These are phyloP conservation scores for Termitomyces sp. DNA, from an alignment of 768 basidiomycete species.

Conservation along the genomic window DNA sequence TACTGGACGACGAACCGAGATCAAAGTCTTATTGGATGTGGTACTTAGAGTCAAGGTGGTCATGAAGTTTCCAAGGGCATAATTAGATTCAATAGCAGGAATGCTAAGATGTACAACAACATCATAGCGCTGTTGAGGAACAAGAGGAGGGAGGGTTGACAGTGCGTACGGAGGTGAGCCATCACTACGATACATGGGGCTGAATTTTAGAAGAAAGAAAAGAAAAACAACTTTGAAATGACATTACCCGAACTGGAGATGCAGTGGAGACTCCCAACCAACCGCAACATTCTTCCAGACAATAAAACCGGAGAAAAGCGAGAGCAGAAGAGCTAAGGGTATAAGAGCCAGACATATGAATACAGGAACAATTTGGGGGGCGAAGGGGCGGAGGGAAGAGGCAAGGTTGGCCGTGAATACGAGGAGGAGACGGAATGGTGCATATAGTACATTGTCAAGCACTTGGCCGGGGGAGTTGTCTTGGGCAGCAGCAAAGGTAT, in stretches of 20 bases:
- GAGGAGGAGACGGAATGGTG: slow-evolving; percentile 9
- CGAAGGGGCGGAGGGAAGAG: slow-evolving; percentile 41
- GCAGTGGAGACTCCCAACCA: slow-evolving; percentile 62
- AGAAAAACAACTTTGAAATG: not conserved
- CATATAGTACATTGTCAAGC: slow-evolving; percentile 8
- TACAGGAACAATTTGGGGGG: slow-evolving; percentile 62
- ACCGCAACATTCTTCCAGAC: slow-evolving; percentile 72
- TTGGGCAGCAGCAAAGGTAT: not conserved
- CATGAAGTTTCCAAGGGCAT: slow-evolving; percentile 85
- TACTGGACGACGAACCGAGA: slow-evolving; percentile 59
- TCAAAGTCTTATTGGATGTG: slow-evolving; percentile 57
- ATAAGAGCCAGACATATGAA: slow-evolving; percentile 54
- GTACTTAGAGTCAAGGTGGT: slow-evolving; percentile 54
- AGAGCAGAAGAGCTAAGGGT: slow-evolving; percentile 56
- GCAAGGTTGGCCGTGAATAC: slow-evolving; percentile 16
- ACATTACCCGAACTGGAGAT: slow-evolving; percentile 74
- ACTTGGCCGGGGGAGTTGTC: slow-evolving; percentile 6
- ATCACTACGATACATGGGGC: slow-evolving; percentile 39
- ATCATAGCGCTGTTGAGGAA: slow-evolving; percentile 66
- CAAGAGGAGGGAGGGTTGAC: slow-evolving; percentile 42
- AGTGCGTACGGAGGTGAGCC: slow-evolving; percentile 60
- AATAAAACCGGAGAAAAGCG: slow-evolving; percentile 61
- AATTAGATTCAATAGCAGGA: slow-evolving; percentile 62
- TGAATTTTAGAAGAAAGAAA: not conserved
- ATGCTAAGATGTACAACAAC: slow-evolving; percentile 61